Evolutionary conservation across 1,139 yeast species (phyloP), one percentile per base, ranked within the genome.

Genomic region (Nakaseomyces kungkrabaensis): DNA sequence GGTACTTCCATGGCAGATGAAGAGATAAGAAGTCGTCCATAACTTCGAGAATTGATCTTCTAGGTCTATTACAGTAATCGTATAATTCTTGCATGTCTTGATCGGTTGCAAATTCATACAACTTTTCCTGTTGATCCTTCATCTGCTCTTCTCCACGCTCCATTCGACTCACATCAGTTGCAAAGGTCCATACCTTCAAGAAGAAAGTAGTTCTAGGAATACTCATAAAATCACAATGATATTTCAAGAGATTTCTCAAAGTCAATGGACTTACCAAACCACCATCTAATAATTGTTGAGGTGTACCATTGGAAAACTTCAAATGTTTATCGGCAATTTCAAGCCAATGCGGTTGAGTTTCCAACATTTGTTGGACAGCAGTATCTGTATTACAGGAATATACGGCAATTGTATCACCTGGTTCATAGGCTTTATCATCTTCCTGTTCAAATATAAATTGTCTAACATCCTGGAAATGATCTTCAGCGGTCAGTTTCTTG

Each of bases 401-500:
- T 25, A 92, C 62, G 0, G 85, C 81, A 1, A 84, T 68, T 0
- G 94, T 81, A 59, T 92, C 97, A 4, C 97, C 98, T 0, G 96
- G 90, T 2, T 61, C 54, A 59, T 78, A 86, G 0, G 60, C 51
- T 4, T 75, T 53, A 1, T 54, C 59, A 4, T 68, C 60, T 25
- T 36, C 44, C 36, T 54, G 51, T 11, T 53, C 47, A n/a, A 89
- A 69, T 0, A 68, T 65, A 13, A 90, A 65, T 52, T 78, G 81
- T 40, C 96, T 74, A 1, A 92, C 95, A 62, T 94, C 98, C 66
- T 92, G 97, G 67, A 87, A 89, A 69, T 94, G 97, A 50, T 79
- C 82, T 0, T 57, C 52, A 0, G 78, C 66, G 0, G 97, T 90
- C 11, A 90, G 69, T 51, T 96, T 68, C 0, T 66, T 56, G 60